Conservation (phyloP, 257 asterid species). For the Verbascum thapsus region DNA sequence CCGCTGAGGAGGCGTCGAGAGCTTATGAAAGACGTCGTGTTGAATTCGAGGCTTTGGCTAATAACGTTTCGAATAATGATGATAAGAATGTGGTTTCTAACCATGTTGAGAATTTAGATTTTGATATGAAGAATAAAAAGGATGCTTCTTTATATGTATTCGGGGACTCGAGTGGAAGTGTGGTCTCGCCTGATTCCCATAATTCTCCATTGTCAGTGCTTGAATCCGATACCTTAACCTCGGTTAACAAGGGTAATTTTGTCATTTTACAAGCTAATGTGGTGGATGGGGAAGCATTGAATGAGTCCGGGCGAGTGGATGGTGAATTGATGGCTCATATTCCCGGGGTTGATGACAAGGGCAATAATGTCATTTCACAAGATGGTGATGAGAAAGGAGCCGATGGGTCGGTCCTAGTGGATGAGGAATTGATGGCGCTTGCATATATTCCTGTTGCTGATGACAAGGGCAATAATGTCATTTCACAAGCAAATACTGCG, state of each 20-base stretch:
- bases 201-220: constrained; percentile 60
- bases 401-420: constrained; percentile 19
- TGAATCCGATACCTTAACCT: constrained; percentile 48
- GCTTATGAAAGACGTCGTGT: constrained; percentile 69
- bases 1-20: constrained; percentile 72
- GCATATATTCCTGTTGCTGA: constrained; percentile 27
- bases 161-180: constrained; percentile 54
- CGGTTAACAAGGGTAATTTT: constrained; percentile 4
- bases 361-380: background rate
- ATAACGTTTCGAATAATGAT: constrained; percentile 25
- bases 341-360: constrained; percentile 13
- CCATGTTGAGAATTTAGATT: background rate
- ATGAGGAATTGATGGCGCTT: constrained; percentile 40
- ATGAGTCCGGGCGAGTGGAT: constrained; percentile 20
- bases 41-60: constrained; percentile 61
- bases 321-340: constrained; percentile 38
- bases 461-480: background rate
- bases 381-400: constrained; percentile 26
- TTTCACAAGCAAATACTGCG: constrained; percentile 4
- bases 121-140: background rate
- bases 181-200: constrained; percentile 45
- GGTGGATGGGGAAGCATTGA: constrained; percentile 27
- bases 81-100: constrained; percentile 27
- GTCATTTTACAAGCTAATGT: constrained; percentile 9
- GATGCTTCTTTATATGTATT: constrained; percentile 30